Conservation (phyloP, 1,284 basidiomycete genomes). For the Mrakiaceae sp. region DNA sequence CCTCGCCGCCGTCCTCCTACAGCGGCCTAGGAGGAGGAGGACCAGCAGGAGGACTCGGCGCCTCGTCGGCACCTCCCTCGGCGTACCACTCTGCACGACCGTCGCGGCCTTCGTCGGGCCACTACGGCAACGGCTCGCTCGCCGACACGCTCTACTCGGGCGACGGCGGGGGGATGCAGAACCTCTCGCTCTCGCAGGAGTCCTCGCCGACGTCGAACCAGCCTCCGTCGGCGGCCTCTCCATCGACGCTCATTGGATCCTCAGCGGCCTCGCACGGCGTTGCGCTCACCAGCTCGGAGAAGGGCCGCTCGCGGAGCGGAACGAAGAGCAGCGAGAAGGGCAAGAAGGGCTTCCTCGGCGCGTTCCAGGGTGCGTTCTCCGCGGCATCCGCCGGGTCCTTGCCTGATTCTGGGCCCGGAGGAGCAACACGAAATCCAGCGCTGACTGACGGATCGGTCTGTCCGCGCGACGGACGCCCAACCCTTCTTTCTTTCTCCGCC, state of each 20-base stretch:
- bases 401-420: neutral
- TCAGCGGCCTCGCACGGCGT: slow-evolving; percentile 4
- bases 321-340: slow-evolving; percentile 34
- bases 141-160: neutral
- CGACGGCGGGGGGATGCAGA: neutral
- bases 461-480: neutral
- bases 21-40: neutral
- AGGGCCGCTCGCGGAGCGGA: slow-evolving; percentile 32
- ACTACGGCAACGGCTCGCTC: neutral
- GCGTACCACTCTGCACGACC: neutral
- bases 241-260: slow-evolving; percentile 14
- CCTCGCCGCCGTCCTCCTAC: slow-evolving; percentile 11
- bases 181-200: slow-evolving; percentile 14
- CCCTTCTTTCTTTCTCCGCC: neutral
- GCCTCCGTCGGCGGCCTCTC: no score
- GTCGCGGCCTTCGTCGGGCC: neutral
- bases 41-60: no score
- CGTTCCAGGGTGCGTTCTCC: slow-evolving; percentile 11
- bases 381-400: no score
- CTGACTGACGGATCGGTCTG: neutral
- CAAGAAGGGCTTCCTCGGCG: slow-evolving; percentile 35
- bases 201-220: no score
- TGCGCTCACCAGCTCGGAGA: slow-evolving; percentile 21
- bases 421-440: neutral
- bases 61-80: no score